These are phyloP conservation scores for Polyporus tsugae DNA, from an alignment of 1,284 basidiomycete species.

Conservation along the genomic window DNA sequence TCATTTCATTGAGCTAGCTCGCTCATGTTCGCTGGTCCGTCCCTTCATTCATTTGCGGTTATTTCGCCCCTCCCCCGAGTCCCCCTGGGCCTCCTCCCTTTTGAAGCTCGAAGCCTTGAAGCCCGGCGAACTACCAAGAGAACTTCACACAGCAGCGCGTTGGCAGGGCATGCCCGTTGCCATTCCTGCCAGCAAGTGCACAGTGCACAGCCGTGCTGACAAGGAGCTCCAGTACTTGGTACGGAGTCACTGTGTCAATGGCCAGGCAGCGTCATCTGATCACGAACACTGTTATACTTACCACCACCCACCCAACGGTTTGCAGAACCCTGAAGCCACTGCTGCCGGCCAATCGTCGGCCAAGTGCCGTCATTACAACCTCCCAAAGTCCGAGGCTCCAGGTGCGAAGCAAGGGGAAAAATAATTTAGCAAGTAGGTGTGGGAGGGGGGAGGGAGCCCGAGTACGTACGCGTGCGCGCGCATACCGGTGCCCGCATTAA, in stretches of 20 bases:
- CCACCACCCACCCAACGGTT: not conserved
- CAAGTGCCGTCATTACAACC: not conserved
- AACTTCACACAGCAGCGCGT: not conserved
- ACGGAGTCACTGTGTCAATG: no score
- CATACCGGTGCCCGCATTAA: not conserved
- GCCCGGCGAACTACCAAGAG: not conserved
- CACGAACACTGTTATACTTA: not conserved
- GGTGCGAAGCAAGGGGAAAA: not conserved
- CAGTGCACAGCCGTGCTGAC: not conserved
- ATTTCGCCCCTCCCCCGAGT: not conserved
- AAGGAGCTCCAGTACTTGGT: not conserved
- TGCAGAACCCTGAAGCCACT: not conserved
- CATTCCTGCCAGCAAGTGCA: not conserved
- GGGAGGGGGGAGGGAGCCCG: not conserved
- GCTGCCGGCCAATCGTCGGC: not conserved
- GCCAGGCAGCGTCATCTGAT: not conserved
- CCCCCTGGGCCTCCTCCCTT: not conserved
- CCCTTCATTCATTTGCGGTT: slow-evolving; percentile 4
- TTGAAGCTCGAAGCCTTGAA: not conserved
- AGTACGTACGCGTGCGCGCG: not conserved
- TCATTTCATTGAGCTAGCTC: not conserved
- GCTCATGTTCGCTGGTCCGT: not conserved
- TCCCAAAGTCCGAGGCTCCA: slow-evolving; percentile 1
- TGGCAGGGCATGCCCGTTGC: not conserved
- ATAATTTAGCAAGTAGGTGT: slow-evolving; percentile 2